Percentiles rank a stretch among this genome's conserved stretches.
Evolutionary conservation across 208 protist species (phyloP).

Genomic region (Vickermania ingenoplastis): DNA sequence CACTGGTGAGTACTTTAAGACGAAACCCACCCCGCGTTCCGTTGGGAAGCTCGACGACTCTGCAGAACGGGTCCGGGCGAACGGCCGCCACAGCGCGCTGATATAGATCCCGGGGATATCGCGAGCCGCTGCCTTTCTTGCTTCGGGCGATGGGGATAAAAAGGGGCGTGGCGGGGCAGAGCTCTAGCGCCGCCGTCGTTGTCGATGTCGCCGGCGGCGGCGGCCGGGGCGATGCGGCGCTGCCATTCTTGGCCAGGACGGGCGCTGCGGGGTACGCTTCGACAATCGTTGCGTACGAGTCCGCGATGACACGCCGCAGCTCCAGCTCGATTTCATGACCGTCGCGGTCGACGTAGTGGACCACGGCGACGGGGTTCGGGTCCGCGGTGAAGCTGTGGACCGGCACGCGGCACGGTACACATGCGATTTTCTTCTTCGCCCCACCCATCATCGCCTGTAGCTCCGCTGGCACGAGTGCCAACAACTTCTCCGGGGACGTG

Average conservation of each 20-base stretch:
- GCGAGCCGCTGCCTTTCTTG: not conserved
- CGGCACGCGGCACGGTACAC: slow-evolving; percentile 10
- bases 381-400: slow-evolving; percentile 46
- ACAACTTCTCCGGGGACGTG: slow-evolving; percentile 7
- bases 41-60: not conserved
- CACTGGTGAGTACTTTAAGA: not conserved
- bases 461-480: slow-evolving; percentile 1
- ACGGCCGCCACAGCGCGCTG: not conserved
- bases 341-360: slow-evolving; percentile 28
- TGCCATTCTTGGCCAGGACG: too few species aligned
- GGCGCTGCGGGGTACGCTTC: too few species aligned
- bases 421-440: slow-evolving; percentile 1
- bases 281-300: slow-evolving; percentile 42
- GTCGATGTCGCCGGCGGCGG: too few species aligned
- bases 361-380: slow-evolving; percentile 33
- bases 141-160: not conserved
- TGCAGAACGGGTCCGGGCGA: not conserved
- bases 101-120: not conserved
- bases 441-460: slow-evolving; percentile 3
- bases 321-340: slow-evolving; percentile 19
- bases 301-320: slow-evolving; percentile 37
- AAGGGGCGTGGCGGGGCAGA: too few species aligned
- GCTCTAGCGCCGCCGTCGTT: too few species aligned
- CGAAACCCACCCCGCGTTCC: not conserved
- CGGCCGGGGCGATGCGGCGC: too few species aligned